A percentile compares a stretch with the other conserved stretches of the same genome.
phyloP scores from a whole-genome alignment of 345 rosid genomes.

The Melastoma malabathricum region DNA sequence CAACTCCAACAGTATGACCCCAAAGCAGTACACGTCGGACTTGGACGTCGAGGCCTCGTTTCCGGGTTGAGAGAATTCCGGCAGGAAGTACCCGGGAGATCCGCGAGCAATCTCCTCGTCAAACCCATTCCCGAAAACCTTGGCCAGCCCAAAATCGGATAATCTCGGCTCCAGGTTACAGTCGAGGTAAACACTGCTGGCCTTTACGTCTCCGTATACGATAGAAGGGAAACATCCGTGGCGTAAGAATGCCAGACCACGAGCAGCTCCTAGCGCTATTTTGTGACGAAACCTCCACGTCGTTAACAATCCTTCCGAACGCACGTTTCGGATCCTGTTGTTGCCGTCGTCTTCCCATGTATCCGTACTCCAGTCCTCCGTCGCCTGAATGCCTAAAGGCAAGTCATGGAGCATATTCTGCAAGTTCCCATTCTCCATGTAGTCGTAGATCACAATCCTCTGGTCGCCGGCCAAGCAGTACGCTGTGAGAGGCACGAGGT shows the following conservation, averaged over 20 bases:
- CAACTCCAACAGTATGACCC: conserved; percentile 72
- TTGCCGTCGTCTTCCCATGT: conserved; percentile 68
- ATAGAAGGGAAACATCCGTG: conserved; percentile 92
- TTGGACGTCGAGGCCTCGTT: conserved; percentile 52
- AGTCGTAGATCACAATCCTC: conserved; percentile 85
- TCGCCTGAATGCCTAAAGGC: conserved; percentile 66
- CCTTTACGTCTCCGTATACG: conserved; percentile 75
- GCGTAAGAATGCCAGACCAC: conserved; percentile 87
- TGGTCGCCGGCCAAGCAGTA: conserved; percentile 93
- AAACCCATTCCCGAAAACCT: conserved; percentile 61
- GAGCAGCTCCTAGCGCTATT: conserved; percentile 76
- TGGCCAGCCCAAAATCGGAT: conserved; percentile 81
- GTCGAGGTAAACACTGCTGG: conserved; percentile 84
- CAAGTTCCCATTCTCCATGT: conserved; percentile 95
- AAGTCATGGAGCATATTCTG: conserved; percentile 77
- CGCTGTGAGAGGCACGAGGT: conserved; percentile 84
- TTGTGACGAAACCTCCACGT: conserved; percentile 80
- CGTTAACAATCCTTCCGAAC: conserved; percentile 44
- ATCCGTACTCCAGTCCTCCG: conserved; percentile 81
- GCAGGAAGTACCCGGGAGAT: conserved; percentile 73
- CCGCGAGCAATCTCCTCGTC: conserved; percentile 58
- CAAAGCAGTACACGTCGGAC: conserved; percentile 86
- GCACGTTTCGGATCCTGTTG: conserved; percentile 49
- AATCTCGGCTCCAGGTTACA: conserved; percentile 69
- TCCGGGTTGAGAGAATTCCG: conserved; percentile 55